A percentile compares a stretch with the other conserved stretches of the same genome.
Evolutionary conservation across 768 basidiomycete genomes (phyloP).

Genomic region (Rossbeevera mucosa): DNA sequence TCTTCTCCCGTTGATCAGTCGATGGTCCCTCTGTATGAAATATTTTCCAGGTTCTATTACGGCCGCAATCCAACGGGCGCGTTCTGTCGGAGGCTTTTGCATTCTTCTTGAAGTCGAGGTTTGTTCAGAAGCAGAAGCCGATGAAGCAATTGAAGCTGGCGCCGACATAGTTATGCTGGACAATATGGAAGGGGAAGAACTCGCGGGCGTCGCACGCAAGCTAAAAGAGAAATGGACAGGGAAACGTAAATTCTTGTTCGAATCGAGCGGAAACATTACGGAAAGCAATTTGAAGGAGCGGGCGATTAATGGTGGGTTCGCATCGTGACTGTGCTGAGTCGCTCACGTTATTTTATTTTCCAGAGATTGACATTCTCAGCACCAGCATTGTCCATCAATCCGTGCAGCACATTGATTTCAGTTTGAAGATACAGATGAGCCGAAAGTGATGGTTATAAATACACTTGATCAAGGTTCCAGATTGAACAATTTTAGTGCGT

Average conservation of each 20-base stretch:
- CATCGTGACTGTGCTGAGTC: not conserved
- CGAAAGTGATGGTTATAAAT: slow-evolving; percentile 33
- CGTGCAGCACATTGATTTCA: slow-evolving; percentile 93
- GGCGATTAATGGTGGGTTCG: slow-evolving; percentile 65
- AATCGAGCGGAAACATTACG: slow-evolving; percentile 94
- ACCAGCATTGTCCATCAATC: slow-evolving; percentile 89
- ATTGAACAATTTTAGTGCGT: slow-evolving; percentile 70
- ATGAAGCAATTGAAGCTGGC: slow-evolving; percentile 95
- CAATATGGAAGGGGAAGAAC: slow-evolving; percentile 77
- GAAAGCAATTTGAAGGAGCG: slow-evolving; percentile 78
- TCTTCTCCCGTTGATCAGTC: not conserved
- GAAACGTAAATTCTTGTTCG: slow-evolving; percentile 80
- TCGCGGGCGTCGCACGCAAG: slow-evolving; percentile 60
- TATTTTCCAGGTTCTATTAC: slow-evolving; percentile 74
- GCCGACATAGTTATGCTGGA: slow-evolving; percentile 96
- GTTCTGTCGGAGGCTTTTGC: slow-evolving; percentile 86
- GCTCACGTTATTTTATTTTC: slow-evolving; percentile 3
- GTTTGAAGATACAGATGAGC: slow-evolving; percentile 84
- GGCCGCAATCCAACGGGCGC: slow-evolving; percentile 78
- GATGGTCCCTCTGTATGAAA: slow-evolving; percentile 5
- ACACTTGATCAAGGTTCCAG: slow-evolving; percentile 28
- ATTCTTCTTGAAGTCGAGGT: slow-evolving; percentile 93
- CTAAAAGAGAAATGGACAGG: slow-evolving; percentile 79
- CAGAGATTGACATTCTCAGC: slow-evolving; percentile 93
- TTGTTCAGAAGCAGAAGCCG: slow-evolving; percentile 79